phyloP scores from a whole-genome alignment of 169 alveolate species.

The Plasmodium inui region DNA sequence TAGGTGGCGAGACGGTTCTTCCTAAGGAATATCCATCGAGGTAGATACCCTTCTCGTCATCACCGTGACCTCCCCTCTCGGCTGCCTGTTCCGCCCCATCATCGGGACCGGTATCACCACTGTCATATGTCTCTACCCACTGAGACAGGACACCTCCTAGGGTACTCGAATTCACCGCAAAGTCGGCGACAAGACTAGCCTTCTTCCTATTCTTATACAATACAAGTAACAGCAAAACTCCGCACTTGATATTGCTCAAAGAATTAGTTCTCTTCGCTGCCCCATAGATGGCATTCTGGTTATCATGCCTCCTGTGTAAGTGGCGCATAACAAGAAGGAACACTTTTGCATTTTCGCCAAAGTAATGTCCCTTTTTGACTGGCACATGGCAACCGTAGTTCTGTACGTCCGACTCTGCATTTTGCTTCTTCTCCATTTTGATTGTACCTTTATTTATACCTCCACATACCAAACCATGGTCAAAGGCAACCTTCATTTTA shows the following conservation, averaged over 20 bases:
- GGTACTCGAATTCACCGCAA: background rate
- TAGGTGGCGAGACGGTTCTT: background rate
- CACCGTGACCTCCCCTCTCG: background rate
- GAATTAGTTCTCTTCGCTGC: background rate
- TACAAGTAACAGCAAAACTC: background rate
- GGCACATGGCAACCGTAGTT: background rate
- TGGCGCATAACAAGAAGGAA: background rate
- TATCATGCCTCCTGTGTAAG: background rate
- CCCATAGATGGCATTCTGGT: background rate
- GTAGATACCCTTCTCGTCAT: background rate
- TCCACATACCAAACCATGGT: background rate
- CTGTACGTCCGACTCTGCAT: background rate
- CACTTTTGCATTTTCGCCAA: background rate
- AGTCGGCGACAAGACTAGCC: background rate
- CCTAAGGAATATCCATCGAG: background rate
- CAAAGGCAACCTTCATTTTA: constrained; percentile 7
- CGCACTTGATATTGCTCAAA: background rate
- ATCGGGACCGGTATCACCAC: background rate
- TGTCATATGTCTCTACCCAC: background rate
- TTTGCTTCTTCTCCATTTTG: background rate
- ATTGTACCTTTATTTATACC: background rate
- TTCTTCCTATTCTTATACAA: constrained; percentile 9
- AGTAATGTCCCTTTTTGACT: background rate
- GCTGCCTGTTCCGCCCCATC: background rate
- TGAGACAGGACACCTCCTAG: background rate